Base-by-base conservation (phyloP, 1,284 basidiomycete genomes). In the Trichosporon sp. region DNA sequence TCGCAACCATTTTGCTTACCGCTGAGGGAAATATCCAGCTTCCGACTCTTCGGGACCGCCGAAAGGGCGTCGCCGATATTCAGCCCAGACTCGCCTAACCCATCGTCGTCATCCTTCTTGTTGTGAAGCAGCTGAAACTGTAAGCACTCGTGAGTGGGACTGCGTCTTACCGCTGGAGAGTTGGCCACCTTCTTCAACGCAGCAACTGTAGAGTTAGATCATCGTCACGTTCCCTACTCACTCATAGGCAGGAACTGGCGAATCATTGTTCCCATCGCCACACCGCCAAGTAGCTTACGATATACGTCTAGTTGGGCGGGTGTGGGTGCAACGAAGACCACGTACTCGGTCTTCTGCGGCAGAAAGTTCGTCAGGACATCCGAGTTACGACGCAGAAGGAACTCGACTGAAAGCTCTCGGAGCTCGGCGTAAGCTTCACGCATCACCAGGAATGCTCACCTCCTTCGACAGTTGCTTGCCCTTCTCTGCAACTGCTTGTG, bases 291-390 rank as follows among this genome's bases (percentile, higher is more conserved):
- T 15, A 71, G 62, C 88, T 86, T 9, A 95, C 86, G 15, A 76
- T 96, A 95, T 73, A 98, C 91, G 5, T 88, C 86, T 2, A 92
- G 84, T 77, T 99, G 96, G 23, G 96, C 84, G 23, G 83, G 70
- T 0, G 93, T 93, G 0, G 95, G 94, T 2, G 89, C 90, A 29
- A 96, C 86, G 79, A 97, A 98, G 6, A 98, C 89, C 12, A 95
- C 91, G 77, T 95, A 97, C 88, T 98, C 95, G 77, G 91, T 86
- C 85, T 97, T 98, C 0, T 96, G 93, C 13, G 95, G 96, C 13
- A 99, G 84, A 76, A 92, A 93, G 70, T 90, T 89, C 72, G 89
- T 87, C 68, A 99, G 84, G 44, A 98, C 88, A 8, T 87, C 88
- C 0, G 92, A 91, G 64, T 92, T 94, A 71, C 97, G 88, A 31